Base-by-base conservation (phyloP, 345 rosid species). In the Citrus medica region DNA sequence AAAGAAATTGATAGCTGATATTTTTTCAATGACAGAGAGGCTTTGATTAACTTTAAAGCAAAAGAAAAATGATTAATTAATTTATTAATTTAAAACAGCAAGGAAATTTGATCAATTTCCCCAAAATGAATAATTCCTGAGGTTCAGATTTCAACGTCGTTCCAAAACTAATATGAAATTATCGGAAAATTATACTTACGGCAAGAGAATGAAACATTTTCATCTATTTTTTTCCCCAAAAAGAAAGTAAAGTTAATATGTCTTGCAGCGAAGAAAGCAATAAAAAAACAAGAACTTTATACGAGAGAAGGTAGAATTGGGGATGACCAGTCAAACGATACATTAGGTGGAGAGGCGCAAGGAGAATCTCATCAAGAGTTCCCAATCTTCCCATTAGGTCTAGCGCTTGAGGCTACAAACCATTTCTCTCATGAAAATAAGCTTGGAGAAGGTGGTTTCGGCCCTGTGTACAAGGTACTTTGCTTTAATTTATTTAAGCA, bases 381-480 rank as follows among this genome's bases (percentile, higher is more conserved):
- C 2, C 71, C 83, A 63, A 19, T 37, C 1, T 67, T 87, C 33
- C 82, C 59, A 2, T 71, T 87, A 10, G 75, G 61, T 42, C 21
- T 68, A 8, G 24, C 82, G 56, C 19, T 40, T 0, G 61, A 76
- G 25, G 87, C 88, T 12, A 85, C 88, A 24, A 33, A 71, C 1
- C 22, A 80, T n/a, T 84, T 85, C 61, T 71, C 79, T 25, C 22
- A 59, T 14, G 84, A 78, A 61, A 78, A 81, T 73, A 85, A 85
- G 37, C 88, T 87, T 32, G 90, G 88, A 65, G 84, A 85, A 83
- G 88, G 90, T 0, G 87, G 90, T 9, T 87, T 83, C 58, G 90
- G 88, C n/a, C 67, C 85, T 0, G 88, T 85, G 10, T 87, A 82
- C 76, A 87, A 85, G 87, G 87, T 77, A 79, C 21, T 64, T 64